A percentile compares a stretch with the other conserved stretches of the same genome.
These are phyloP conservation scores for California macrophylla DNA, from an alignment of 441 rosid genomes.

Conservation along the genomic window DNA sequence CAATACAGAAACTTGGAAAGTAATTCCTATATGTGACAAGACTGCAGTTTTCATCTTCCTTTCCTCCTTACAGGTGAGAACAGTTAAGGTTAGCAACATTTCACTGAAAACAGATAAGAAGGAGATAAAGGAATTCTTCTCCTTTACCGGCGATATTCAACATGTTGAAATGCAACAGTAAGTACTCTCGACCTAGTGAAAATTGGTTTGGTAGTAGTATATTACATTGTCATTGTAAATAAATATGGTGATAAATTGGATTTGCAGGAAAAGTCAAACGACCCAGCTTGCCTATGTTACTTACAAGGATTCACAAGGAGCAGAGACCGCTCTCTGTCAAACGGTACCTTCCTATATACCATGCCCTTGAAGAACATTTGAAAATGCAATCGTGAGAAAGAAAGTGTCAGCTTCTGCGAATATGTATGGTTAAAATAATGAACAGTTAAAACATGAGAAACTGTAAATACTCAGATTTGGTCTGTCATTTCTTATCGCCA, in stretches of 20 bases:
- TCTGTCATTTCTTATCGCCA: too few species aligned
- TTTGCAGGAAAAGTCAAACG: constrained; percentile 44
- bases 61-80: constrained; percentile 35
- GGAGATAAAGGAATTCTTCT: constrained; percentile 53
- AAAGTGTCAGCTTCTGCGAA: too few species aligned
- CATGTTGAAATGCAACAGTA: constrained; percentile 52
- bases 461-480: neutral
- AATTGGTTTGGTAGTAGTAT: constrained; percentile 2
- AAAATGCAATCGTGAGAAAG: too few species aligned
- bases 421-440: too few species aligned
- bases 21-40: neutral
- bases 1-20: neutral
- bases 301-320: constrained; percentile 60
- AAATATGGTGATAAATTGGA: constrained; percentile 18
- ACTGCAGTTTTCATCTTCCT: neutral
- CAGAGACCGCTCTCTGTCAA: constrained; percentile 60
- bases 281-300: constrained; percentile 52
- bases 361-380: too few species aligned
- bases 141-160: constrained; percentile 56
- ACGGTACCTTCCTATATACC: constrained; percentile 32
- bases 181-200: neutral
- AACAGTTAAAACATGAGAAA: neutral
- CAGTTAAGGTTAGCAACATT: constrained; percentile 53
- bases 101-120: constrained; percentile 34
- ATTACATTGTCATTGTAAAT: constrained; percentile 7